Percentiles rank a stretch among this genome's conserved stretches.
Conservation (phyloP, 1,284 basidiomycete species). For the Austropuccinia psidii region DNA sequence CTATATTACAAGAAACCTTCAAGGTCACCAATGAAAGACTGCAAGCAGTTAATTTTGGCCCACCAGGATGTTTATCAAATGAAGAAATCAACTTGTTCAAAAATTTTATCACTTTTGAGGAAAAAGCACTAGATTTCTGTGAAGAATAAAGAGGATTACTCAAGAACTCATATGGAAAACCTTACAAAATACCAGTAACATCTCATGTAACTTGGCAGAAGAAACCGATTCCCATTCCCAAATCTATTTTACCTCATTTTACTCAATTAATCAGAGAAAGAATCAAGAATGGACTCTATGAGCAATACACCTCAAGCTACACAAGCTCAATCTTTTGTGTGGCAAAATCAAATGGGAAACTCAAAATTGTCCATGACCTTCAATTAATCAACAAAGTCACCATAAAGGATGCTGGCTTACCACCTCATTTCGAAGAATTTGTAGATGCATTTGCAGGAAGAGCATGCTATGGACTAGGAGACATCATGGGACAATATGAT, state of each 20-base stretch:
- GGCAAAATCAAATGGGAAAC: background rate
- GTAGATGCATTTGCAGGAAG: background rate
- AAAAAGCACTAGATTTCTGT: background rate
- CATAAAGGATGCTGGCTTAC: background rate
- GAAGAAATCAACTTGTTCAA: background rate
- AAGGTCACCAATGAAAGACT: background rate
- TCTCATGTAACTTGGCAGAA: background rate
- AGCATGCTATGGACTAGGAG: background rate
- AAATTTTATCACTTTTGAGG: background rate
- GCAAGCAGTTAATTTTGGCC: background rate
- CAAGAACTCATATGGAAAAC: slow-evolving; percentile 4
- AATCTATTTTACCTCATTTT: background rate
- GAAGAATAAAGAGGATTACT: slow-evolving; percentile 7
- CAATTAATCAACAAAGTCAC: slow-evolving; percentile 8
- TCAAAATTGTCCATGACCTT: background rate
- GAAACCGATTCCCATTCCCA: background rate
- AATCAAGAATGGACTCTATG: slow-evolving; percentile 1
- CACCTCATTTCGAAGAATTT: background rate
- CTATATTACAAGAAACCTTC: background rate
- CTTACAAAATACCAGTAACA: slow-evolving; percentile 6
- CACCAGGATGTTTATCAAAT: background rate
- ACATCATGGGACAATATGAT: slow-evolving; percentile 6
- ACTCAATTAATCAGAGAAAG: background rate
- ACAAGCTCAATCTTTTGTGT: background rate
- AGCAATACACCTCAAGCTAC: background rate